Conservation (phyloP, 495 filamentous ascomycete genomes). For the Tuber melanosporum region DNA sequence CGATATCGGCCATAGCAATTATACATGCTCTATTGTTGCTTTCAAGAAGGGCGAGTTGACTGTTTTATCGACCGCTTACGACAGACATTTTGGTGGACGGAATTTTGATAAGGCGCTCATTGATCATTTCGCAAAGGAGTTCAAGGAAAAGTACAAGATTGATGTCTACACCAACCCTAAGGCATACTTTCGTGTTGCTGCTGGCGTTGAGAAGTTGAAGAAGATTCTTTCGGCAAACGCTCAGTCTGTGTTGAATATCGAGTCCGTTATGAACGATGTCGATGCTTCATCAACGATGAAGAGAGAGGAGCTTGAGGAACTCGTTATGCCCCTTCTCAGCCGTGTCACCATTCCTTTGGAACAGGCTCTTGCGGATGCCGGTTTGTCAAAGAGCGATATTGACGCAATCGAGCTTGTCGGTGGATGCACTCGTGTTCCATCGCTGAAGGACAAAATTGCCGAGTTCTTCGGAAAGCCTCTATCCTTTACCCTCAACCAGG, state of each 20-base stretch:
- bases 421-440: conserved; percentile 87
- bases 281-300: conserved; percentile 86
- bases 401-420: conserved; percentile 91
- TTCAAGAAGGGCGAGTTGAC: conserved; percentile 95
- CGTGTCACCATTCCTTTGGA: conserved; percentile 69
- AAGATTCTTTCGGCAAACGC: conserved; percentile 97
- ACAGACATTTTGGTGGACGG: conserved; percentile 95
- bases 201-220: conserved; percentile 95
- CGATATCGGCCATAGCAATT: conserved; percentile 95
- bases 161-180: conserved; percentile 84
- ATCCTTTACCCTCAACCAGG: conserved; percentile 96
- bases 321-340: conserved; percentile 77
- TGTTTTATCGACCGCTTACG: conserved; percentile 86
- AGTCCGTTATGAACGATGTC: conserved; percentile 96
- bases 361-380: conserved; percentile 85
- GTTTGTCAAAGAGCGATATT: conserved; percentile 83
- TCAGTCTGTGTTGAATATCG: conserved; percentile 89
- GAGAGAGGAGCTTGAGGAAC: conserved; percentile 85
- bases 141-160: conserved; percentile 86
- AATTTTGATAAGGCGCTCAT: conserved; percentile 93
- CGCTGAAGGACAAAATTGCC: conserved; percentile 83
- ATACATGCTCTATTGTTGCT: conserved; percentile 87
- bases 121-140: conserved; percentile 90
- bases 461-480: conserved; percentile 85
- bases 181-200: conserved; percentile 75